Evolutionary conservation across 495 filamentous ascomycete genomes (phyloP).

Genomic region (Talaromyces trachyspermus): DNA sequence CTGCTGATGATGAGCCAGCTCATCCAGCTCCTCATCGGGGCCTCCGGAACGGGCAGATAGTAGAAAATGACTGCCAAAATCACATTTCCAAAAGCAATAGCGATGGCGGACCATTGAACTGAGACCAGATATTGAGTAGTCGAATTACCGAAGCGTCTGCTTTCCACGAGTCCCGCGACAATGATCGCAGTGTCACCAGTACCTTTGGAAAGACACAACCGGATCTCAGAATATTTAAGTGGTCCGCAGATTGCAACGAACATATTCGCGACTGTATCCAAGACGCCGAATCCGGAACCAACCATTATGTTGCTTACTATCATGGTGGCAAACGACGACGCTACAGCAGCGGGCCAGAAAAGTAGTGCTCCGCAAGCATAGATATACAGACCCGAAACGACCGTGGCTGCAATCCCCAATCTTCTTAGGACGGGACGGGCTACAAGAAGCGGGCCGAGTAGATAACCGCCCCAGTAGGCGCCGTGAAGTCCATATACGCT

Average conservation of each 20-base stretch:
- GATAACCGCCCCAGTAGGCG: conserved; percentile 41
- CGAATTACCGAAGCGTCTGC: conserved; percentile 46
- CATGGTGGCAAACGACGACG: conserved; percentile 62
- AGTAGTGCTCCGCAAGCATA: conserved; percentile 57
- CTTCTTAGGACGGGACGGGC: conserved; percentile 50
- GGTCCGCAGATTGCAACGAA: conserved; percentile 65
- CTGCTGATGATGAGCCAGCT: conserved; percentile 24
- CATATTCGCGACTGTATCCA: conserved; percentile 69
- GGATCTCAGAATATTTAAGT: conserved; percentile 59
- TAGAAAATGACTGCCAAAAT: conserved; percentile 58
- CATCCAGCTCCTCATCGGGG: conserved; percentile 41
- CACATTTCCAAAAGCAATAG: conserved; percentile 48
- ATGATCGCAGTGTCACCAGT: conserved; percentile 51
- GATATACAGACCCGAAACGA: conserved; percentile 53
- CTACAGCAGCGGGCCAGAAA: conserved; percentile 51
- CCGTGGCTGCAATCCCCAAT: conserved; percentile 55
- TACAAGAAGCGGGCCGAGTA: conserved; percentile 26
- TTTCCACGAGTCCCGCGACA: conserved; percentile 45
- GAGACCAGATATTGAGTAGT: conserved; percentile 18
- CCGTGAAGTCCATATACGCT: conserved; percentile 39
- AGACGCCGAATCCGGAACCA: conserved; percentile 58
- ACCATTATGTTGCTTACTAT: conserved; percentile 64
- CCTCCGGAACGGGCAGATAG: conserved; percentile 53
- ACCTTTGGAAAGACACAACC: conserved; percentile 63
- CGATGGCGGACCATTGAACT: conserved; percentile 34